phyloP scores from a whole-genome alignment of 2,329 filamentous ascomycete genomes.

The Akanthomyces dipterigenus region DNA sequence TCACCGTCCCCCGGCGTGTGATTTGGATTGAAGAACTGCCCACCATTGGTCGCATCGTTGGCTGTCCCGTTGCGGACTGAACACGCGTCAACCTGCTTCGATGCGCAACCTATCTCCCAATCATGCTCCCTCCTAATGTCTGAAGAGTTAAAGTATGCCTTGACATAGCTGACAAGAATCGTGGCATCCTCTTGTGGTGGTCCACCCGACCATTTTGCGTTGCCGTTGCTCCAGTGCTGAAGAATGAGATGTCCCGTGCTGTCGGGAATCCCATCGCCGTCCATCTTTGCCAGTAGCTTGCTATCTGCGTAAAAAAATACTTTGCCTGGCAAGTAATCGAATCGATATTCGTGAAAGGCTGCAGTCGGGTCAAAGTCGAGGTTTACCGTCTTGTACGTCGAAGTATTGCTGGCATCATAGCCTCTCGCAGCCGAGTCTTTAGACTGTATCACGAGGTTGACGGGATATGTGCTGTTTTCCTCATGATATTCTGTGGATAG shows the following conservation, averaged over 20 bases:
- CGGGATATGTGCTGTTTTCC: slow-evolving; percentile 43
- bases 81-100: slow-evolving; percentile 1
- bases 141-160: slow-evolving; percentile 74
- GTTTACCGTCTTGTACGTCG: slow-evolving; percentile 48
- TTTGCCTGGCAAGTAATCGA: slow-evolving; percentile 59
- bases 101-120: slow-evolving; percentile 20
- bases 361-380: slow-evolving; percentile 60
- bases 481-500: slow-evolving; percentile 58
- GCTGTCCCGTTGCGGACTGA: slow-evolving; percentile 6
- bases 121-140: slow-evolving; percentile 31
- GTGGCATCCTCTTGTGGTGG: slow-evolving; percentile 58
- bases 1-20: slow-evolving; percentile 5
- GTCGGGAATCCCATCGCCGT: slow-evolving; percentile 50
- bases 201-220: slow-evolving; percentile 62
- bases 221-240: slow-evolving; percentile 75
- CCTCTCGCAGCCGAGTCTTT: slow-evolving; percentile 49
- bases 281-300: slow-evolving; percentile 47
- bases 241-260: slow-evolving; percentile 60
- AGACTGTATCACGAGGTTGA: slow-evolving; percentile 74
- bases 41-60: slow-evolving; percentile 6
- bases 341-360: slow-evolving; percentile 70
- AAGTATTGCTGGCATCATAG: slow-evolving; percentile 55
- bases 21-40: slow-evolving; percentile 9
- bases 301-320: slow-evolving; percentile 68
- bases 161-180: slow-evolving; percentile 62